phyloP scores from a whole-genome alignment of 352 stramenopile genomes.

The Globisporangium paddicum region DNA sequence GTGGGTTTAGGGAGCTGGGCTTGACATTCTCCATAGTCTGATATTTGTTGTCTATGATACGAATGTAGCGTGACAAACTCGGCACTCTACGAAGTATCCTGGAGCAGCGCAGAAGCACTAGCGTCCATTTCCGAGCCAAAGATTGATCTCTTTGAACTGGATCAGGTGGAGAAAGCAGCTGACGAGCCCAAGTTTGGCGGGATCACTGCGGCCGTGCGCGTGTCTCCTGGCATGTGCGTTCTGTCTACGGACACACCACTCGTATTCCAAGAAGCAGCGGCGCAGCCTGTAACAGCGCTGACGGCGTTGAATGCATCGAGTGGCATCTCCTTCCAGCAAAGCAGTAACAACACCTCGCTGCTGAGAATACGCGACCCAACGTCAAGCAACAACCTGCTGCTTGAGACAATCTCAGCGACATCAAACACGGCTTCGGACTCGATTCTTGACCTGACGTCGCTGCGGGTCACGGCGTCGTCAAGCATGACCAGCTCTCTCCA shows the following conservation, averaged over 20 bases:
- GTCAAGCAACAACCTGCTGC: neutral
- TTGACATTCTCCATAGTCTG: too few relatives aligned
- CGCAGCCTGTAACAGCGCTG: neutral
- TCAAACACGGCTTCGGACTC: neutral
- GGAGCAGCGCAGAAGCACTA: constrained; percentile 17
- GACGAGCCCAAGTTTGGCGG: neutral
- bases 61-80: constrained; percentile 9
- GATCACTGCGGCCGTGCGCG: constrained; percentile 1
- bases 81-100: constrained; percentile 24
- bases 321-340: neutral
- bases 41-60: too few relatives aligned
- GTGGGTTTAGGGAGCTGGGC: too few relatives aligned
- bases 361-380: neutral
- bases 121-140: constrained; percentile 4
- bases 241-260: constrained; percentile 16
- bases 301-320: neutral
- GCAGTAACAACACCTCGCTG: neutral
- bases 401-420: constrained; percentile 2
- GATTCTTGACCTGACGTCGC: constrained; percentile 35
- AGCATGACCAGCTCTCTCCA: constrained; percentile 27
- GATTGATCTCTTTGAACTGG: neutral
- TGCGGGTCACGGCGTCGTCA: constrained; percentile 26
- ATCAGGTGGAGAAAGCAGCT: neutral
- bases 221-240: constrained; percentile 9
- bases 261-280: constrained; percentile 3